Base-by-base conservation (phyloP, 495 filamentous ascomycete genomes). In the Penicillium riverlandense region DNA sequence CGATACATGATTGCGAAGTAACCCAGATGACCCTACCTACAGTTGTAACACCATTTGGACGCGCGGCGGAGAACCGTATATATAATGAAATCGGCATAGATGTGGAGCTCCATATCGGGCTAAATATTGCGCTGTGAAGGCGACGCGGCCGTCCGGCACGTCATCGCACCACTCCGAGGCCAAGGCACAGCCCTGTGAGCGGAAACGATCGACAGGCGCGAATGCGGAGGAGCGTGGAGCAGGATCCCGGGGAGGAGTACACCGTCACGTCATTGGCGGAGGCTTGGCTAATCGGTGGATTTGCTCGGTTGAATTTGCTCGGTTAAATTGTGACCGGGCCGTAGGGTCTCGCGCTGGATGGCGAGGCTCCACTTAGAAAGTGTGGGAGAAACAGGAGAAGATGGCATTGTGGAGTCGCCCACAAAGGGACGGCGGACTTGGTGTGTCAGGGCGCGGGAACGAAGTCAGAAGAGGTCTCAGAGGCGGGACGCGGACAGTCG, bases 1-100 rank as follows among this genome's bases (percentile, higher is more conserved):
- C 49, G 50, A 59, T 70, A 72, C 69, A 71, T 73, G 29, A 16
- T 53, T 37, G 36, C 45, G 16, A 22, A 13, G 12, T 29, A 27
- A 9, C 38, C 38, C 43, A 40, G 28, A 5, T 22, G 22, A 22
- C 22, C 22, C 22, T 22, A 22, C 22, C 22, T 22, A 15, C 34
- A 27, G 4, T 31, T 44, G 12, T 34, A 16, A 38, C 7, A 29
- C 10, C 0, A 9, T 33, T 6, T 12, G 34, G 44, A 11, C 38
- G 34, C 40, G 37, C 44, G 44, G 37, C 38, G 40, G 4, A 32
- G 41, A 43, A 45, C 46, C 49, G 48, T 53, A 48, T 49, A 45
- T 37, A 38, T 44, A 5, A 11, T 15, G 10, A 13, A 36, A 9
- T 34, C 37, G 13, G 22, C 30, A n/a, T 41, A 33, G 43, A 27